Base-by-base conservation (phyloP, 805 yeast species). In the Maudiozyma bulderi region DNA sequence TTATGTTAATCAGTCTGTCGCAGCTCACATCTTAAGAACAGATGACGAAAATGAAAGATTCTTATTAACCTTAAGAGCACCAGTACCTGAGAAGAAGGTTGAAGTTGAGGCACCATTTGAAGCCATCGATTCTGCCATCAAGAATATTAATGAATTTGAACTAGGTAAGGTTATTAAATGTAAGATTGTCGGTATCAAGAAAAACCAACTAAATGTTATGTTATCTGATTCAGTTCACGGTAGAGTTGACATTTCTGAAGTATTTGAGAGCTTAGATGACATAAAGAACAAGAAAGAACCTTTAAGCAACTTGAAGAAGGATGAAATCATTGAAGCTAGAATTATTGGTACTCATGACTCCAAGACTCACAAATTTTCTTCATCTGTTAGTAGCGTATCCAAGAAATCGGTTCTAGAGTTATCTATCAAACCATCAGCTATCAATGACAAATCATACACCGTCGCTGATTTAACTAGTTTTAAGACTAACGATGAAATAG, bases 141-240 rank as follows among this genome's bases (percentile, higher is more conserved):
- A 72, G 49, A 53, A 58, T 4, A 55, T 77, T 40, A 69, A 70
- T 38, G 88, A 86, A 29, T 77, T 68, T 56, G 62, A 68, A 5
- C 74, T 81, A 14, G 95, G 95, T 44, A 75, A 70, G 40, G 51
- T 74, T 26, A 81, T 89, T 8, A 74, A 76, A 52, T 91, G 83
- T 39, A 60, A 62, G 14, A 68, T 90, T 48, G 81, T 75, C 45
- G 70, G 82, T 1, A 75, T 86, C 37, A 86, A 84, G 61, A 79
- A 77, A 33, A 79, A 86, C 6, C 93, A 86, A 67, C 69, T 90
- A 55, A 81, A 82, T 57, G 84, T 90, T 15, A 76, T 76, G 45
- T 70, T 89, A 43, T 89, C 93, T 47, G 93, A 84, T 51, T 82
- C 84, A 60, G 71, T 81, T 52, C 84, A 78, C 57, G 97, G 95